Evolutionary conservation across 805 yeast species (phyloP), one percentile per base, ranked within the genome.

Genomic region (Torulaspora microellipsoides): DNA sequence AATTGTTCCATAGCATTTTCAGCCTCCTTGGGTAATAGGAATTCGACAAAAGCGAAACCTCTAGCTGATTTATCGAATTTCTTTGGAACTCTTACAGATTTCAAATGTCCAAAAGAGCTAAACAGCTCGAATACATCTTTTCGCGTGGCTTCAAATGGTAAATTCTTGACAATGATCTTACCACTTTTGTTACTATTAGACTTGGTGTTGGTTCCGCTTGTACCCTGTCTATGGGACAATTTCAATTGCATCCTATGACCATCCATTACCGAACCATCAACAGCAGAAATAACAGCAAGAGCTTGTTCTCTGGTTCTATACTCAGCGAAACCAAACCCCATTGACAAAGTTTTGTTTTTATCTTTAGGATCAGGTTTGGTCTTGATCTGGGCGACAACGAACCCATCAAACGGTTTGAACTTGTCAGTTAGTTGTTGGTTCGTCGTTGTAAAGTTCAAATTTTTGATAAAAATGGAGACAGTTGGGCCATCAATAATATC

Each of bases 291-390:
- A 6, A 96, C 98, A 10, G 76, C 72, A 32, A 77, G 72, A 0
- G 99, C 99, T 56, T 84, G 80, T 31, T 80, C 86, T 52, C 77
- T 78, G 1, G 90, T 78, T 53, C 71, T 78, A 66, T 88, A 93
- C 66, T 93, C 99, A 11, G 79, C 96, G 68, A 93, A 93, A 1
- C 99, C 99, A 59, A 89, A 93, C 15, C 99, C 99, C 99, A 93
- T 93, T 55, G 96, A 88, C 47, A 81, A 73, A n/a, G 72, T 67
- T 45, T 76, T 76, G 9, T 81, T 83, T 2, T 76, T 60, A 47
- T 78, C 76, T 65, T 81, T 86, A 30, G 95, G 78, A 67, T 91
- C 95, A 1, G 96, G 90, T 62, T 90, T 91, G 23, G 84, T 84
- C 59, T 87, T 87, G 42, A 93, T 84, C 17, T 81, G 80, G 2